Conservation (phyloP, 176 grass and related monocot genomes). For the Oryza glumipatula region DNA sequence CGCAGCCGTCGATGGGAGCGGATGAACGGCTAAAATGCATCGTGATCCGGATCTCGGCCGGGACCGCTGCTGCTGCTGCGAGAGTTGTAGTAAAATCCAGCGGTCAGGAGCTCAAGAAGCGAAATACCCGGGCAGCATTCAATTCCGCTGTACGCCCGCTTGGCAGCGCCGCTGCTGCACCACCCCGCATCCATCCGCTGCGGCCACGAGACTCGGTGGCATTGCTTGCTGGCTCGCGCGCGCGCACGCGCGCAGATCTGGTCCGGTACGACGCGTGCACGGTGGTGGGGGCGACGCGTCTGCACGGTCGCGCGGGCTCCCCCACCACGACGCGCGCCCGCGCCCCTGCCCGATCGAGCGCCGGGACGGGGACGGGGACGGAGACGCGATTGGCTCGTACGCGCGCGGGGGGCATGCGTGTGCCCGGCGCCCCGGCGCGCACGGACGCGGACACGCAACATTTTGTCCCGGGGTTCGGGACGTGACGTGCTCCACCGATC, state of each 20-base stretch:
- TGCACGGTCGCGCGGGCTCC: neutral
- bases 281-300: neutral
- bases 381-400: neutral
- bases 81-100: neutral
- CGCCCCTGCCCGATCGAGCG: too few species aligned
- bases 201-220: too few species aligned
- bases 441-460: neutral
- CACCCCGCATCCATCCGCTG: neutral
- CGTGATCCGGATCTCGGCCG: neutral
- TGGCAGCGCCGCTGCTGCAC: too few species aligned
- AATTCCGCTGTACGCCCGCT: slow-evolving; percentile 16
- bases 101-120: slow-evolving; percentile 12
- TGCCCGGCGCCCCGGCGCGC: neutral
- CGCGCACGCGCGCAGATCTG: slow-evolving; percentile 22
- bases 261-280: neutral
- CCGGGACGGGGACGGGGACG: too few species aligned
- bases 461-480: neutral
- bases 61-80: neutral
- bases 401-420: neutral
- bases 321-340: too few species aligned
- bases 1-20: neutral
- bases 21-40: neutral
- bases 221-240: neutral
- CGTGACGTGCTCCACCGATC: slow-evolving; percentile 1
- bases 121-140: slow-evolving; percentile 53